Evolutionary conservation across 2,329 filamentous ascomycete species (phyloP).

Genomic region (Saccharata proteae): DNA sequence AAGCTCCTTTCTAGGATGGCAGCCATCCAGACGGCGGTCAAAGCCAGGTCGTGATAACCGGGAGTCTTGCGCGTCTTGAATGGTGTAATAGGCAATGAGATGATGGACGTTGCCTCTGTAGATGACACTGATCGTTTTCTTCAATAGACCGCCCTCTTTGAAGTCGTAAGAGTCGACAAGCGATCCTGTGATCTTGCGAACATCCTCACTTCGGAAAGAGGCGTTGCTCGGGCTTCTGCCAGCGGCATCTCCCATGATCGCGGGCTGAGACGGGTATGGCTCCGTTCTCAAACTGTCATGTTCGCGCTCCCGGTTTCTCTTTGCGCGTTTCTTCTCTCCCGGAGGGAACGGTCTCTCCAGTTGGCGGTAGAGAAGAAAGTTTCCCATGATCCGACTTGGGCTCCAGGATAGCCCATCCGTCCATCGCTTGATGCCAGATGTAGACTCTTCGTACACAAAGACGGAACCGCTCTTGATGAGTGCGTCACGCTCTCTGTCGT

Average conservation of each 20-base stretch:
- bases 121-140: conserved; percentile 82
- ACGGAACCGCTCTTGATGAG: conserved; percentile 76
- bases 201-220: conserved; percentile 32
- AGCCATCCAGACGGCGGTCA: conserved; percentile 5
- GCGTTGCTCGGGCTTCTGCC: conserved; percentile 11
- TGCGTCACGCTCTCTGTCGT: conserved; percentile 66
- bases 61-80: conserved; percentile 54
- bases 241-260: conserved; percentile 2
- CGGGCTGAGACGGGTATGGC: conserved; percentile 24
- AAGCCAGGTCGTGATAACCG: conserved; percentile 4
- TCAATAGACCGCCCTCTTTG: conserved; percentile 69
- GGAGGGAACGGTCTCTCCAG: conserved; percentile 66
- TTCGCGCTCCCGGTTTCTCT: conserved; percentile 36
- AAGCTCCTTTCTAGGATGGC: conserved; percentile 7
- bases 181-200: conserved; percentile 62
- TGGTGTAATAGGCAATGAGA: conserved; percentile 77
- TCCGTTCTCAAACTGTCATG: conserved; percentile 44
- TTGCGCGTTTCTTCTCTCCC: conserved; percentile 73
- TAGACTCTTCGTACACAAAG: conserved; percentile 80
- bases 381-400: conserved; percentile 72
- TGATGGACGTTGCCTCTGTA: conserved; percentile 68
- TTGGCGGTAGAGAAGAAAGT: conserved; percentile 78
- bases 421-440: conserved; percentile 88
- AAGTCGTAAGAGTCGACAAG: conserved; percentile 84
- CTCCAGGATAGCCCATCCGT: conserved; percentile 88